Evolutionary conservation across 441 rosid genomes (phyloP).

Genomic region (Adansonia gregorii): DNA sequence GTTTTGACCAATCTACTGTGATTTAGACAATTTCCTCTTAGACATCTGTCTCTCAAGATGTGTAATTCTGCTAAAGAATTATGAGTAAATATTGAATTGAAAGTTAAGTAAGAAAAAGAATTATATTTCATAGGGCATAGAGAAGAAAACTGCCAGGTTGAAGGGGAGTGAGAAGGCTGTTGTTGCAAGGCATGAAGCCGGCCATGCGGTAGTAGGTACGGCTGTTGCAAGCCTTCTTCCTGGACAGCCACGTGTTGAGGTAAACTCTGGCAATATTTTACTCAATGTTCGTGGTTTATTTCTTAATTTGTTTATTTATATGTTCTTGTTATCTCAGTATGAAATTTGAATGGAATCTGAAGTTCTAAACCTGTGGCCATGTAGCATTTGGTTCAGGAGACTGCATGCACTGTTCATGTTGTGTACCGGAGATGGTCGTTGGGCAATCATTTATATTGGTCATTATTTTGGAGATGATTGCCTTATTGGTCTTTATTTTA

Average conservation of each 20-base stretch:
- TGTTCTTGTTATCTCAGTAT: background rate
- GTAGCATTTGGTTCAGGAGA: background rate
- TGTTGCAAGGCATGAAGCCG: constrained; percentile 98
- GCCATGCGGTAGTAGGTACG: constrained; percentile 98
- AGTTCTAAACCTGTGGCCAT: background rate
- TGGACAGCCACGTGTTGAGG: constrained; percentile 97
- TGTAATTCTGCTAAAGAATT: background rate
- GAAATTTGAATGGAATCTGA: constrained; percentile 3
- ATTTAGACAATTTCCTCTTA: background rate
- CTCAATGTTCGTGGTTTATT: constrained; percentile 11
- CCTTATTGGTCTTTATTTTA: background rate
- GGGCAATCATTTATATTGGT: background rate
- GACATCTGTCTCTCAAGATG: background rate
- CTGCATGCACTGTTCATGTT: background rate
- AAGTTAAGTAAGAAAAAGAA: constrained; percentile 5
- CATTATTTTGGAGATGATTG: background rate
- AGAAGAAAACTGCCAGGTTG: constrained; percentile 92
- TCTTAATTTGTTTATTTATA: background rate
- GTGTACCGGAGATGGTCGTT: background rate
- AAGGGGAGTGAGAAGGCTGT: constrained; percentile 91
- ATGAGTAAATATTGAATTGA: background rate
- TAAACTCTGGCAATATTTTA: constrained; percentile 32
- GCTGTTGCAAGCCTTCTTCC: constrained; percentile 91
- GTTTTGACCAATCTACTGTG: background rate
- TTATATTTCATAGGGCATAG: constrained; percentile 70